Percentiles rank a stretch among this genome's conserved stretches.
Conservation (phyloP, 441 rosid genomes). For the Populus trichocarpa region DNA sequence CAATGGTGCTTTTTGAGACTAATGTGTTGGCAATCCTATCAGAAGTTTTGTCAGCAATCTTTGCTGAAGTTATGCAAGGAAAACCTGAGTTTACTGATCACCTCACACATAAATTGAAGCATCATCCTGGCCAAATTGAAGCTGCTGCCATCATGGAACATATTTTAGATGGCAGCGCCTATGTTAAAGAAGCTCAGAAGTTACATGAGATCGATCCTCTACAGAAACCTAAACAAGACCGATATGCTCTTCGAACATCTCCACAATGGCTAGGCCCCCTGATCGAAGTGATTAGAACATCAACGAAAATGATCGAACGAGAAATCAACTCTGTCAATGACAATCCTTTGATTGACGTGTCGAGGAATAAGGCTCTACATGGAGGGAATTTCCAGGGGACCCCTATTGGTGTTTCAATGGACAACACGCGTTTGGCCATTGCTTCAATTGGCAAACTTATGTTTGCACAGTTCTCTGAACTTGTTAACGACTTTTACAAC, state of each 20-base stretch:
- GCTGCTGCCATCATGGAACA: slow-evolving; percentile 65
- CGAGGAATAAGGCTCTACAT: slow-evolving; percentile 62
- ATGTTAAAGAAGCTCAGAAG: slow-evolving; percentile 48
- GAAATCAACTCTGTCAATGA: slow-evolving; percentile 71
- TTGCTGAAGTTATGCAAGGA: slow-evolving; percentile 61
- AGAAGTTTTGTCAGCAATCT: slow-evolving; percentile 46
- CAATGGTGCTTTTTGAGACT: slow-evolving; percentile 48
- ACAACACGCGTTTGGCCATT: slow-evolving; percentile 55
- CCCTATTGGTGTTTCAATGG: slow-evolving; percentile 84
- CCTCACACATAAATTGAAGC: slow-evolving; percentile 56
- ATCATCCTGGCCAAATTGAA: slow-evolving; percentile 62
- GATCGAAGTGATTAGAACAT: slow-evolving; percentile 53
- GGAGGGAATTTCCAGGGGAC: slow-evolving; percentile 92
- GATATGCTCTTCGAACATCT: slow-evolving; percentile 65
- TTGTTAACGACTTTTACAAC: slow-evolving; percentile 82
- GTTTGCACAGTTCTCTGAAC: slow-evolving; percentile 85
- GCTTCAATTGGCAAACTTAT: slow-evolving; percentile 65
- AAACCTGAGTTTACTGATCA: slow-evolving; percentile 60
- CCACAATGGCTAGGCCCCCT: slow-evolving; percentile 79
- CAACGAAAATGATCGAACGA: slow-evolving; percentile 62
- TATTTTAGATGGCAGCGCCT: slow-evolving; percentile 53
- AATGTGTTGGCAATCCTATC: slow-evolving; percentile 36
- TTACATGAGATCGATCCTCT: slow-evolving; percentile 53
- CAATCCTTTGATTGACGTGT: slow-evolving; percentile 73
- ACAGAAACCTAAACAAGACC: slow-evolving; percentile 66